A percentile compares a stretch with the other conserved stretches of the same genome.
Evolutionary conservation across 2,329 filamentous ascomycete genomes (phyloP).

Genomic region (Diaporthe velutina): DNA sequence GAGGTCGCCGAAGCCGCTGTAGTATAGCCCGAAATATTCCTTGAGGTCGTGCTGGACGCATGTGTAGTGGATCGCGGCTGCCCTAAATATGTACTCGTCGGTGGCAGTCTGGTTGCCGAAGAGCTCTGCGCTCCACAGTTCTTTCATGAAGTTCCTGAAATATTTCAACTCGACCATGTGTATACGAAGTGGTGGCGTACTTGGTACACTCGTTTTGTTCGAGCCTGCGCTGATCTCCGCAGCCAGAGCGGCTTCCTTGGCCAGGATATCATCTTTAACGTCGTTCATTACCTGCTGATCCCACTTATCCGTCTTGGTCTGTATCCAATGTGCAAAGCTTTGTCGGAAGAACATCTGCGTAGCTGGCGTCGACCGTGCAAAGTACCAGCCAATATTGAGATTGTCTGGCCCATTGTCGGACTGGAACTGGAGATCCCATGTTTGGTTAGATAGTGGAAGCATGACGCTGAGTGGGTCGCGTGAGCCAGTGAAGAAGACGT

Average conservation of each 20-base stretch:
- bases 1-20: not conserved
- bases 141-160: slow-evolving; percentile 7
- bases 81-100: not conserved
- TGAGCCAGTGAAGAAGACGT: slow-evolving; percentile 2
- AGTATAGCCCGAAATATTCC: slow-evolving; percentile 3
- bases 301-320: not conserved
- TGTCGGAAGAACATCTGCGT: not conserved
- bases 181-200: not conserved
- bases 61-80: not conserved
- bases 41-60: slow-evolving; percentile 7
- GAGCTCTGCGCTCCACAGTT: not conserved
- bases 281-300: not conserved
- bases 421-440: slow-evolving; percentile 1
- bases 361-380: not conserved
- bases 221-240: not conserved
- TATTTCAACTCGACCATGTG: slow-evolving; percentile 1
- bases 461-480: not conserved
- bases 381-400: slow-evolving; percentile 3
- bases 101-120: not conserved
- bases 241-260: not conserved
- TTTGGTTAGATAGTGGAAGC: not conserved
- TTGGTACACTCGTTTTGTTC: not conserved
- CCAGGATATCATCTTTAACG: not conserved
- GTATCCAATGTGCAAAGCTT: slow-evolving; percentile 1
- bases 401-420: not conserved